Percentiles rank a stretch among this genome's conserved stretches.
phyloP scores from a whole-genome alignment of 306 rosid genomes.

The Datisca glomerata region DNA sequence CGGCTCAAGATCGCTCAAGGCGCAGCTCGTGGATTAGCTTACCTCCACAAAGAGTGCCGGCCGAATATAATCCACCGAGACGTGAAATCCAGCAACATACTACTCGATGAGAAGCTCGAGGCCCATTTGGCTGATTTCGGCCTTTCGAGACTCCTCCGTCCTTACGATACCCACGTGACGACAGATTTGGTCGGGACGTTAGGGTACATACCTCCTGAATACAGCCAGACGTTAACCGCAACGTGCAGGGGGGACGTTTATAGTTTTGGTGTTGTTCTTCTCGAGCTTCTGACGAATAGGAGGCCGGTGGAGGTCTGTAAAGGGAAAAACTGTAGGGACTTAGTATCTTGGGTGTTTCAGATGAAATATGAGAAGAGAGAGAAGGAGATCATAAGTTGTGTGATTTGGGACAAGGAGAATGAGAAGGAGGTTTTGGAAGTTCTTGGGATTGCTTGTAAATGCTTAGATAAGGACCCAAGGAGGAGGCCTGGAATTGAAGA shows the following conservation, averaged over 20 bases:
- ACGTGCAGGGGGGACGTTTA: constrained; percentile 70
- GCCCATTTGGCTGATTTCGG: constrained; percentile 83
- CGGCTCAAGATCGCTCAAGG: constrained; percentile 70
- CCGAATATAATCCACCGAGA: constrained; percentile 72
- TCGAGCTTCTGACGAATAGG: constrained; percentile 59
- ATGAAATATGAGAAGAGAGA: constrained; percentile 52
- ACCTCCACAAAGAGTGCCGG: constrained; percentile 64
- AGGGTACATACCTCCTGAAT: constrained; percentile 81
- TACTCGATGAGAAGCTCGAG: constrained; percentile 48
- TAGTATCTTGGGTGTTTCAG: constrained; percentile 63
- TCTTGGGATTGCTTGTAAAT: constrained; percentile 51
- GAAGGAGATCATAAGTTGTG: constrained; percentile 46
- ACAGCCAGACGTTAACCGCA: constrained; percentile 59
- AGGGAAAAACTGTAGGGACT: constrained; percentile 59
- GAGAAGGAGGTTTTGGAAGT: constrained; percentile 54
- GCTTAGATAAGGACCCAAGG: constrained; percentile 60
- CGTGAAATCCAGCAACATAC: constrained; percentile 72
- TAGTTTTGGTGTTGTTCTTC: constrained; percentile 77
- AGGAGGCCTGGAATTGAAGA: constrained; percentile 60
- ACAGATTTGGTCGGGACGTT: constrained; percentile 70
- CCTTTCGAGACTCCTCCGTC: constrained; percentile 59
- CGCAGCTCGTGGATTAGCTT: constrained; percentile 56
- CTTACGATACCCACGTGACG: constrained; percentile 68
- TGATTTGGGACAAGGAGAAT: constrained; percentile 43
- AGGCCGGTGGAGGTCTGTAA: constrained; percentile 71